Conservation (phyloP, 108 stramenopile genomes). For the Tribonema minus region DNA sequence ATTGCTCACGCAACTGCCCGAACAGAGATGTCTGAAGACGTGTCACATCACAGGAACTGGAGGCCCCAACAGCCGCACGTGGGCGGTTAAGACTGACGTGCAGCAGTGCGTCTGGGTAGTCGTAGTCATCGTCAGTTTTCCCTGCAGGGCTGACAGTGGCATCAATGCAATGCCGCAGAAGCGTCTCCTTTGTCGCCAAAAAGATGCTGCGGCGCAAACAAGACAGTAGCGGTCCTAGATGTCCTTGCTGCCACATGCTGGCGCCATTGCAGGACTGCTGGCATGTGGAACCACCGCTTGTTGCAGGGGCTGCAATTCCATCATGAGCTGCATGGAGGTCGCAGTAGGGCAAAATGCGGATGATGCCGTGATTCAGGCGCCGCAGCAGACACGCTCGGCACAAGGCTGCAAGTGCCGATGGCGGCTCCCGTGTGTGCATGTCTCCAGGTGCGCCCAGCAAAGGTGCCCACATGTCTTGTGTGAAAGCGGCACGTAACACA, state of each 20-base stretch:
- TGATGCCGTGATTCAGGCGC: slow-evolving; percentile 34
- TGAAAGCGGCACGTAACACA: not conserved
- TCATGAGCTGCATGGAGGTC: slow-evolving; percentile 26
- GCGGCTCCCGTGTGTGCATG: slow-evolving; percentile 2
- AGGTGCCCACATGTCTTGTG: not conserved
- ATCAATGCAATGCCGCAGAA: slow-evolving; percentile 26
- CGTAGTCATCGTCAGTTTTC: slow-evolving; percentile 63
- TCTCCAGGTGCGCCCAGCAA: not conserved
- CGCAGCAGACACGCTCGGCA: too few species aligned
- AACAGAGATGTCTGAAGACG: slow-evolving; percentile 81
- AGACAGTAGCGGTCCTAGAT: slow-evolving; percentile 42
- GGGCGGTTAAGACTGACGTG: slow-evolving; percentile 54
- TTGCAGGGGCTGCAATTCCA: slow-evolving; percentile 10
- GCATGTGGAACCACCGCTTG: slow-evolving; percentile 10
- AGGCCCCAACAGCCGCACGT: slow-evolving; percentile 20
- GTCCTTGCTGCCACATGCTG: slow-evolving; percentile 18
- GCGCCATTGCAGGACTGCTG: slow-evolving; percentile 1
- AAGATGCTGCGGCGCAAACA: slow-evolving; percentile 42
- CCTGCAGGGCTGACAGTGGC: slow-evolving; percentile 43
- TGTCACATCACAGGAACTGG: slow-evolving; percentile 1
- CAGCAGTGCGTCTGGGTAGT: slow-evolving; percentile 61
- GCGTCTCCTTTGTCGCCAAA: slow-evolving; percentile 21
- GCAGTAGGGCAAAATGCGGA: slow-evolving; percentile 35
- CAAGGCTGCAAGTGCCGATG: not conserved
- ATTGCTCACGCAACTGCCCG: slow-evolving; percentile 83